Base-by-base conservation (phyloP, 116 monocot genomes). In the Papilionanthe hybrid region DNA sequence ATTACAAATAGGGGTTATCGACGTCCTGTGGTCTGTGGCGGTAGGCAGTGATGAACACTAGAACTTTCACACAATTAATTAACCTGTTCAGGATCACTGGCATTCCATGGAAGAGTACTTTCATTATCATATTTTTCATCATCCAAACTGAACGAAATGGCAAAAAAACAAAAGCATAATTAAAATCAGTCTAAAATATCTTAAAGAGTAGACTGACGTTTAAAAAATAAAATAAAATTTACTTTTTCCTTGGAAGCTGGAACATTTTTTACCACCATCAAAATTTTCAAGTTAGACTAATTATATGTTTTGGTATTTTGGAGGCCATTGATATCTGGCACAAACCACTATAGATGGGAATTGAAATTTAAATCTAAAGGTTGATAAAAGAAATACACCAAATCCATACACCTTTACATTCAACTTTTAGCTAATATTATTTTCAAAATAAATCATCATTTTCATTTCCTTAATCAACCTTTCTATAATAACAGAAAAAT, bases 41-140 rank as follows among this genome's bases (percentile, higher is more conserved):
- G n/a, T n/a, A n/a, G n/a, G n/a, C n/a, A n/a, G n/a, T n/a, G n/a
- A n/a, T 10, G 43, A 22, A 67, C 48, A 76, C 28, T 10, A 32
- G 23, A 63, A 76, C 27, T 68, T 67, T 27, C 53, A 77, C 37
- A 55, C 47, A n/a, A 41, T 63, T 19, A 77, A n/a, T 69, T 81
- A 53, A 99, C 98, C 91, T 86, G 88, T 32, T 82, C 89, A 79
- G 89, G 84, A 83, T 93, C 84, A 79, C 95, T 89, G 78, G 83
- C 78, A 87, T 91, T 94, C 57, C 55, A 72, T 58, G 87, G 85
- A 75, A 90, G 82, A 42, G 79, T 75, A 78, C 79, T 79, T 79
- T 95, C 97, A 86, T 98, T 98, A 85, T 94, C 91, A 73, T 82
- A 99, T 82, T 87, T 88, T 80, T 91, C 90, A 85, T 95, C 95